These are phyloP conservation scores for Ceratobasidium papillatum DNA, from an alignment of 1,284 basidiomycete genomes.

Conservation along the genomic window DNA sequence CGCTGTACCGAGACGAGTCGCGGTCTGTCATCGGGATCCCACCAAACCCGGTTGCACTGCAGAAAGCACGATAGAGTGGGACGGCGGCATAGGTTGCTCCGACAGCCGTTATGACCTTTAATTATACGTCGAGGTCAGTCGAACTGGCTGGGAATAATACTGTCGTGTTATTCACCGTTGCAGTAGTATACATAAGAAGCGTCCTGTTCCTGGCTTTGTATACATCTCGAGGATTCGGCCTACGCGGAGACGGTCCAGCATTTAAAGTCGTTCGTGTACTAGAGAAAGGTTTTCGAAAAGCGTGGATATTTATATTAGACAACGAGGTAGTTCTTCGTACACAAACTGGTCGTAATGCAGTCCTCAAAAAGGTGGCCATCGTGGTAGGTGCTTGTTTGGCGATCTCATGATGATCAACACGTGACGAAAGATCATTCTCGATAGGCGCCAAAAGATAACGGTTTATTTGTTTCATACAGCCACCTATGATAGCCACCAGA, in stretches of 20 bases:
- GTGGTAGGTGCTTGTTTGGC: conserved; percentile 27
- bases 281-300: neutral
- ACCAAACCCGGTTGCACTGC: conserved; percentile 95
- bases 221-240: conserved; percentile 40
- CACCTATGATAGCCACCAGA: no score
- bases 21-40: conserved; percentile 89
- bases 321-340: neutral
- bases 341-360: neutral
- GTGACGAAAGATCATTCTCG: neutral
- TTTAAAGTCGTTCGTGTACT: neutral
- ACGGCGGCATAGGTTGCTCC: conserved; percentile 96
- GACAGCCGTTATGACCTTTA: conserved; percentile 78
- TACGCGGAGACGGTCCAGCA: neutral
- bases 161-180: conserved; percentile 64
- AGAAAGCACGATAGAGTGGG: conserved; percentile 97
- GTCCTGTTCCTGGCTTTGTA: conserved; percentile 62
- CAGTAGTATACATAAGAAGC: conserved; percentile 81
- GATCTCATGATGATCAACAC: conserved; percentile 7
- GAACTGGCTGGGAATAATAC: conserved; percentile 27
- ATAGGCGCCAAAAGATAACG: neutral
- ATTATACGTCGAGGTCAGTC: neutral
- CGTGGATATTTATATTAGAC: neutral
- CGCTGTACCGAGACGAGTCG: conserved; percentile 73
- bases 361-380: conserved; percentile 34
- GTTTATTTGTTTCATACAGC: no score